Base-by-base conservation (phyloP, 257 asterid species). In the Solanum bulbocastanum region DNA sequence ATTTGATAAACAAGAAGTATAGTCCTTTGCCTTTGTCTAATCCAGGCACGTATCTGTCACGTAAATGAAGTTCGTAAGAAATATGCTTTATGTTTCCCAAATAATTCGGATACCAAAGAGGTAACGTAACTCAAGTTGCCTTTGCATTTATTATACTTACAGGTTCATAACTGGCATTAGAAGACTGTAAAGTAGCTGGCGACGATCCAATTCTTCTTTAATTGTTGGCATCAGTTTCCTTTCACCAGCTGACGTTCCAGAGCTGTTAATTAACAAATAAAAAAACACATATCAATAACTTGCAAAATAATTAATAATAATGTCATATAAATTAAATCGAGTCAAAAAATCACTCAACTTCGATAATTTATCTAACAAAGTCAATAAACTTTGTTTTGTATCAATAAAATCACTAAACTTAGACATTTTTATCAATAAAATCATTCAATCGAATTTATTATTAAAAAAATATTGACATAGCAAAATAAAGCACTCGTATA, bases 221-320 rank as follows among this genome's bases (percentile, higher is more conserved):
- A 96, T 96, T 0, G 99, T 96, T 5, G 99, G 99, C 99, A 96
- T 97, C 22, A 97, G 89, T 87, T 97, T 97, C 90, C 99, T 92
- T 81, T 97, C 99, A 8, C 99, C 99, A 52, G 99, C 99, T 71
- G 99, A 97, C 60, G 99, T 97, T 65, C 98, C 98, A 33, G 98
- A 94, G 87, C 98, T 93, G 92, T 86, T 2, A 60, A 75, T 18
- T 36, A 14, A 44, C 32, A 60, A 36, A 52, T 39, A 40, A 30
- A 33, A 33, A 10, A 14, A 71, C 36, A 4, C 35, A 69, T 14
- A 35, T 83, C 33, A 81, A 86, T 44, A 49, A 27, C 37, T 62
- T 56, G 20, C 5, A 9, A 15, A 30, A 32, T 69, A 32, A 71
- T 32, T 32, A 42, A 25, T 25, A 23, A 78, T 40, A 15, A 22